A percentile compares a stretch with the other conserved stretches of the same genome.
These are phyloP conservation scores for Backusella morwellensis DNA, from an alignment of 192 early-diverging fungal species.

Conservation along the genomic window DNA sequence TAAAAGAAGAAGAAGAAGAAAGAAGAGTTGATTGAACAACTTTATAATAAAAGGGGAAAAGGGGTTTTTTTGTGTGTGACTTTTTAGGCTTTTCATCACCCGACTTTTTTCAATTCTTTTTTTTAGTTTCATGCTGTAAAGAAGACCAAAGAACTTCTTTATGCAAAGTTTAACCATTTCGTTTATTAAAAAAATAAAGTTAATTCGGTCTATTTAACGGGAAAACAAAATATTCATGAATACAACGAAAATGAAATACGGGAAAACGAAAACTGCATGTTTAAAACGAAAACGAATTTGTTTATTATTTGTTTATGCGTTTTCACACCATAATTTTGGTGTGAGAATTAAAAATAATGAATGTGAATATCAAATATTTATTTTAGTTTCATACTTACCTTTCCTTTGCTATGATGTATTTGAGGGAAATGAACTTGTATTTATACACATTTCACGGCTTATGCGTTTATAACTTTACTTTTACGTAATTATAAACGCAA, in stretches of 20 bases:
- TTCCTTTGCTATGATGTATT: too few relatives aligned
- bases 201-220: not conserved
- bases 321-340: not conserved
- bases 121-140: not conserved
- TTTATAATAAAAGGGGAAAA: not conserved
- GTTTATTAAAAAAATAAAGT: not conserved
- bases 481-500: not conserved
- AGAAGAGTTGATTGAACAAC: not conserved
- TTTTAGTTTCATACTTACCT: not conserved
- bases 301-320: not conserved
- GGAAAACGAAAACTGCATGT: not conserved
- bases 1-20: constrained; percentile 11
- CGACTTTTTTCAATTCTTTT: not conserved
- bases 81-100: not conserved
- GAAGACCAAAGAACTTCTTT: not conserved
- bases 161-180: not conserved
- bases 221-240: not conserved
- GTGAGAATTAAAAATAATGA: not conserved
- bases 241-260: not conserved
- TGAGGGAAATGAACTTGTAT: not conserved
- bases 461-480: not conserved
- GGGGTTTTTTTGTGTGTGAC: not conserved
- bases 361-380: not conserved
- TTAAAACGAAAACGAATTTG: not conserved
- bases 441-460: not conserved